Base-by-base conservation (phyloP, 139 green algal genomes). In the Picochlorum costavermella region DNA sequence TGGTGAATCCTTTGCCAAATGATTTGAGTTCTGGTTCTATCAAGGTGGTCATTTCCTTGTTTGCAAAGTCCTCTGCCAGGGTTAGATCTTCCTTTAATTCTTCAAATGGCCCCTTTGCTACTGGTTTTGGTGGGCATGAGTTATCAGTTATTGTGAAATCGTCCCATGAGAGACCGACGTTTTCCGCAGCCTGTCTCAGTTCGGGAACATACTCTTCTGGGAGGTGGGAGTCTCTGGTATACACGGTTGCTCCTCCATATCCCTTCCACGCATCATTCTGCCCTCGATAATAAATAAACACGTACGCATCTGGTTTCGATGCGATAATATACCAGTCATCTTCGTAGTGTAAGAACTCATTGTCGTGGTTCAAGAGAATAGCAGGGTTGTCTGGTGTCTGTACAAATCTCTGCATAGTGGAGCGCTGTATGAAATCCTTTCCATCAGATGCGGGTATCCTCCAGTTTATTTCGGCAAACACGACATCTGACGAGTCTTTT, bases 191-290 rank as follows among this genome's bases (percentile, higher is more conserved):
- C 5, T 75, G 56, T 11, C 58, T 66, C 12, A 92, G 40, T 62
- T 83, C 71, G 2, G 83, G 85, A 5, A 85, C 57, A 43, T 81
- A 77, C 33, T 80, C 53, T 14, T 76, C 37, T 9, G 82, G 82
- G 37, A 94, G 58, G 16, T 63, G 66, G 20, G 30, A 5, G 0
- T 45, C 33, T 45, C 67, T 69, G 62, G 78, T 86, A 73, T 89
- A 89, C 6, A 87, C 64, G 0, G 68, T 77, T 0, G 86, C 85
- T n/a, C 88, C 88, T 23, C 88, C 88, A 50, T 96, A 96, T 9
- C 85, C 85, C 60, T 81, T 72, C 88, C 88, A 96, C 3, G 88
- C 88, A 60, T 96, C 88, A 62, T 96, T 96, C 49, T 77, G 85
- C 43, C 88, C 88, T 2, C 64, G 72, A 73, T 96, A 96, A 75